Conservation (phyloP, 495 filamentous ascomycete genomes). For the Jackrogersella multiformis region DNA sequence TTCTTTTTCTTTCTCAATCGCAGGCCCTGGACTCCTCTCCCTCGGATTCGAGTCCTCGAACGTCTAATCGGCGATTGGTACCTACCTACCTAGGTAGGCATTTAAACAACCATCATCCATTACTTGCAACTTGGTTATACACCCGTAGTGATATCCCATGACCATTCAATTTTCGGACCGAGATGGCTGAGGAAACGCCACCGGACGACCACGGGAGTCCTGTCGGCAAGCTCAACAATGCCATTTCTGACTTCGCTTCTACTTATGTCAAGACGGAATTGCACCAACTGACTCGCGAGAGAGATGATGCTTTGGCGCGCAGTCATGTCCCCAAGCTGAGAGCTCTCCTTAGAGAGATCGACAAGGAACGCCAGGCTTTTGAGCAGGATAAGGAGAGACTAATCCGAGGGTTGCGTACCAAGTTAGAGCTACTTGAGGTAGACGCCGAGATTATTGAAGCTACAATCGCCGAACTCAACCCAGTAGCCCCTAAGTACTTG, state of each 20-base stretch:
- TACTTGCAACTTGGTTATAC: slow-evolving; percentile 10
- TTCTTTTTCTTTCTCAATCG: background rate
- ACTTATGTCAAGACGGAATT: slow-evolving; percentile 43
- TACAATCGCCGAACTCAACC: slow-evolving; percentile 33
- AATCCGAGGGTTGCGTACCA: slow-evolving; percentile 32
- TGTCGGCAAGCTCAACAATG: slow-evolving; percentile 36
- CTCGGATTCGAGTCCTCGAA: background rate
- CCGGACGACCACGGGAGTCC: slow-evolving; percentile 31
- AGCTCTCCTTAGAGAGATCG: slow-evolving; percentile 39
- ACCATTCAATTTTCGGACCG: slow-evolving; percentile 3
- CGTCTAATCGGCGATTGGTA: slow-evolving; percentile 1
- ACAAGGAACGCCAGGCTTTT: slow-evolving; percentile 40
- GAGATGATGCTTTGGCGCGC: slow-evolving; percentile 42
- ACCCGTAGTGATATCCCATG: slow-evolving; percentile 5
- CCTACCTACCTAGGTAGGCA: too few relatives aligned
- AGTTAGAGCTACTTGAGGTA: slow-evolving; percentile 35
- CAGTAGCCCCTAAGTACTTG: slow-evolving; percentile 36
- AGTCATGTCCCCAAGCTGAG: slow-evolving; percentile 40
- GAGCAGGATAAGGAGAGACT: slow-evolving; percentile 40
- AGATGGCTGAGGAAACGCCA: slow-evolving; percentile 40
- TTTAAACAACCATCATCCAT: slow-evolving; percentile 5
- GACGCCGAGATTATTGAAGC: slow-evolving; percentile 36
- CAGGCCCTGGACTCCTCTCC: background rate
- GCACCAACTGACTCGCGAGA: slow-evolving; percentile 38
- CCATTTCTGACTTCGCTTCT: slow-evolving; percentile 41